Base-by-base conservation (phyloP, 2,329 filamentous ascomycete species). In the Dendryphion nanum region DNA sequence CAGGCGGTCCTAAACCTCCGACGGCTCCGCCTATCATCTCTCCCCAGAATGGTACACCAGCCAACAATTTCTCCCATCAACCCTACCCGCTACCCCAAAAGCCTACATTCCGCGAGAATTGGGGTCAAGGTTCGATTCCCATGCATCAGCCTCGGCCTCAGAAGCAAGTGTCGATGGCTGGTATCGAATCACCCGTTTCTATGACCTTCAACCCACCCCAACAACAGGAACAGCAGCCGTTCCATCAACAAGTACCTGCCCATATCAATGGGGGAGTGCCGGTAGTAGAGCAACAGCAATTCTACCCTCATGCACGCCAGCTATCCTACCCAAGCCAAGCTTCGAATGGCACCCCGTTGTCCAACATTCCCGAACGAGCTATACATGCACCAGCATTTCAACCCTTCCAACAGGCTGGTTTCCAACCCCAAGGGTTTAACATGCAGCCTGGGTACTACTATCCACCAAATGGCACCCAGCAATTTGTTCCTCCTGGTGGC, bases 141-240 rank as follows among this genome's bases (percentile, higher is more conserved):
- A 95, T 97, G 82, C 88, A 97, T 62, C 93, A 97, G 63, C 93
- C 93, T 40, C 85, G 88, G 36, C 91, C 93, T 6, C 90, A 97
- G 65, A 97, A 97, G 73, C 78, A 89, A 5, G 88, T 97, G 20
- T 96, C 90, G 7, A 82, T 97, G 41, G 87, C 89, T 40, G 89
- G 89, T 55, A 95, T 97, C 51, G 93, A 97, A 65, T 86, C 86
- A 6, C 89, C 90, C 4, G 82, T 79, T 4, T 75, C 74, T 50
- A 70, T 81, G 67, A 71, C 73, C 18, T 73, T 76, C 55, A 75
- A 78, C 37, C 76, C 77, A 46, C 78, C 79, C 12, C 78, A 80
- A 55, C 75, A 80, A 48, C 79, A 83, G 58, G 75, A 85, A 55
- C 85, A 91, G 54, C 87, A 90, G 59, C 87, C 90, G 0, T 96